phyloP scores from a whole-genome alignment of 352 stramenopile genomes.

The Pythium oligandrum region DNA sequence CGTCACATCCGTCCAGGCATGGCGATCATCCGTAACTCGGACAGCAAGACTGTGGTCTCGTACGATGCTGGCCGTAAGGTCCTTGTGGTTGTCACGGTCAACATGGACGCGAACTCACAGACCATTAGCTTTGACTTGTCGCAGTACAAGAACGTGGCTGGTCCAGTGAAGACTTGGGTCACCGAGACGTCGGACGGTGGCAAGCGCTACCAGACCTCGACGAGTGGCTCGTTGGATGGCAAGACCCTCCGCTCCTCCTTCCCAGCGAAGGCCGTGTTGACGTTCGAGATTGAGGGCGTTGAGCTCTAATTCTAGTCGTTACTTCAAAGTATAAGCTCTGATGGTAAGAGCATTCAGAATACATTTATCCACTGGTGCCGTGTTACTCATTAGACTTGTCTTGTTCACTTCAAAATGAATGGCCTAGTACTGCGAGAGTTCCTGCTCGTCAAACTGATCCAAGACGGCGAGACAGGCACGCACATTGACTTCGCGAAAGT shows the following conservation, averaged over 20 bases:
- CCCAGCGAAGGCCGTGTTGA: conserved; percentile 33
- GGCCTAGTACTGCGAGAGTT: too few relatives aligned
- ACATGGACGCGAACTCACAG: conserved; percentile 20
- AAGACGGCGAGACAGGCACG: conserved; percentile 58
- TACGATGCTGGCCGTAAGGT: conserved; percentile 30
- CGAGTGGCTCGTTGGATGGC: conserved; percentile 15
- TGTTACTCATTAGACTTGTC: too few relatives aligned
- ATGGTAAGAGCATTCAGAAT: too few relatives aligned
- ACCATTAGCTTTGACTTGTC: conserved; percentile 37
- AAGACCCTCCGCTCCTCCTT: conserved; percentile 28
- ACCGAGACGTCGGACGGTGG: conserved; percentile 36
- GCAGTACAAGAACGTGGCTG: conserved; percentile 22
- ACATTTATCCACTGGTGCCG: too few relatives aligned
- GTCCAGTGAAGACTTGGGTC: conserved; percentile 30
- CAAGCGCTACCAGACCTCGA: conserved; percentile 26
- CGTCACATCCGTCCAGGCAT: conserved; percentile 60
- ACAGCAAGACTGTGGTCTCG: conserved; percentile 41
- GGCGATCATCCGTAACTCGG: conserved; percentile 34
- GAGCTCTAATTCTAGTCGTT: conserved; percentile 4
- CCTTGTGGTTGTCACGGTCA: conserved; percentile 44
- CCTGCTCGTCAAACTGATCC: conserved; percentile 35
- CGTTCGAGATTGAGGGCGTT: conserved; percentile 33
- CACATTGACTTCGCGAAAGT: conserved; percentile 69
- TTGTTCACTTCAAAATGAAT: too few relatives aligned
- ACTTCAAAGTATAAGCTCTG: too few relatives aligned